These are phyloP conservation scores for Citrullus colocynthis DNA, from an alignment of 306 rosid species.

Conservation along the genomic window DNA sequence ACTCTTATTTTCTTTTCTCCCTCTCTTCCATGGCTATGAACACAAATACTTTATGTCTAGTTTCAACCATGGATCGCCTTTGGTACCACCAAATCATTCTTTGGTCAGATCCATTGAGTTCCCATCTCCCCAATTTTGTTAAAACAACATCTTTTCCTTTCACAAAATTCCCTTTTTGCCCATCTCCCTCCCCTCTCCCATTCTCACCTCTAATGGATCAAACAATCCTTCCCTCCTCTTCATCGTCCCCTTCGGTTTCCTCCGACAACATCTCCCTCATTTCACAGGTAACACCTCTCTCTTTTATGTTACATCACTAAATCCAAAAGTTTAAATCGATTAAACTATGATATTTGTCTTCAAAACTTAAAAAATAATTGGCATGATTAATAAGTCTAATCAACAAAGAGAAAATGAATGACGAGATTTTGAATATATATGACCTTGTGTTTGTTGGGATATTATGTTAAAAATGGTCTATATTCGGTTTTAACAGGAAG, in stretches of 20 bases:
- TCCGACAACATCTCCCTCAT: background rate
- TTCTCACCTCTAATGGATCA: background rate
- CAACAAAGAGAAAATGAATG: no score
- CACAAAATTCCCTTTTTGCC: constrained; percentile 23
- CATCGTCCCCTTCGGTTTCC: background rate
- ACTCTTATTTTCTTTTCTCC: background rate
- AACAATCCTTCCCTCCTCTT: background rate
- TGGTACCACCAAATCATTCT: constrained; percentile 73
- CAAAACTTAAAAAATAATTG: no score
- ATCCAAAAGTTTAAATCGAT: no score
- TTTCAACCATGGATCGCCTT: constrained; percentile 59
- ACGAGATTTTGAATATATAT: no score
- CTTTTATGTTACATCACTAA: no score
- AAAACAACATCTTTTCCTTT: constrained; percentile 5
- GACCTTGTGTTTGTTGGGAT: no score
- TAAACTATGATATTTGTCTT: no score
- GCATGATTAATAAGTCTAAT: no score
- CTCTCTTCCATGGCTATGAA: constrained; percentile 33
- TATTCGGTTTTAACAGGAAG: background rate
- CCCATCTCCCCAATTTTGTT: constrained; percentile 5
- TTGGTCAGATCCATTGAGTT: constrained; percentile 29
- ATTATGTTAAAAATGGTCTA: no score
- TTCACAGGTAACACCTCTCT: background rate
- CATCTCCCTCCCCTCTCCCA: constrained; percentile 20
- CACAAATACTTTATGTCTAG: constrained; percentile 11